Base-by-base conservation (phyloP, 2,329 filamentous ascomycete genomes). In the Diatrype stigma region DNA sequence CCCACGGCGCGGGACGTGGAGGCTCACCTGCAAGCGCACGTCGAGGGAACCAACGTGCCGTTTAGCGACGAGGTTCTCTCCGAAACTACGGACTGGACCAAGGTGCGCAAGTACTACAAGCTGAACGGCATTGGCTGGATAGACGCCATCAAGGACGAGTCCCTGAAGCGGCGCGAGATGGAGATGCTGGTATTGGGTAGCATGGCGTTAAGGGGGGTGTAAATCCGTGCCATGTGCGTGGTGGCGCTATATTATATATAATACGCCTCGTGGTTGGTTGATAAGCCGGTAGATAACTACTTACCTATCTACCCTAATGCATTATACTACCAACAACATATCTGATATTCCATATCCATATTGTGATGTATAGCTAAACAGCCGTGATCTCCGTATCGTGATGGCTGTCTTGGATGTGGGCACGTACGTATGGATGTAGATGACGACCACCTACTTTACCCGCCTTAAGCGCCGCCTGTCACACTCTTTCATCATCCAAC, bases 101-200 rank as follows among this genome's bases (percentile, higher is more conserved):
- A 84, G 63, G 80, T 96, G 30, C 83, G 82, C 63, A 96, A 96
- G 71, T 84, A 89, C 56, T 96, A 96, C 71, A 96, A 96, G 67
- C 71, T 96, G 28, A 87, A 87, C 55, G 75, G 78, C 7, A 65
- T 82, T n/a, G 70, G 73, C 45, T 78, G 75, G 58, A 61, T 82
- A 2, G 73, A 78, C 42, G 67, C 68, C 17, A 67, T 76, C 8
- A 70, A 70, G 54, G 72, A 78, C 49, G 68, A 74, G 22, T 57
- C 61, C 19, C 63, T 70, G 55, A 77, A 73, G 61, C 72, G 67
- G 50, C 73, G 66, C 51, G 80, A 87, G 61, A 73, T 89, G 42
- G 89, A 95, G 64, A 76, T 80, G 48, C 75, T 89, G 40, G 75
- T 93, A 5, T 61, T 96, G 49, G 85, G 88, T 1, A 80, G 82